Evolutionary conservation across 2,329 filamentous ascomycete species (phyloP), one percentile per base, ranked within the genome.

Genomic region (Dactylellina cionopaga): DNA sequence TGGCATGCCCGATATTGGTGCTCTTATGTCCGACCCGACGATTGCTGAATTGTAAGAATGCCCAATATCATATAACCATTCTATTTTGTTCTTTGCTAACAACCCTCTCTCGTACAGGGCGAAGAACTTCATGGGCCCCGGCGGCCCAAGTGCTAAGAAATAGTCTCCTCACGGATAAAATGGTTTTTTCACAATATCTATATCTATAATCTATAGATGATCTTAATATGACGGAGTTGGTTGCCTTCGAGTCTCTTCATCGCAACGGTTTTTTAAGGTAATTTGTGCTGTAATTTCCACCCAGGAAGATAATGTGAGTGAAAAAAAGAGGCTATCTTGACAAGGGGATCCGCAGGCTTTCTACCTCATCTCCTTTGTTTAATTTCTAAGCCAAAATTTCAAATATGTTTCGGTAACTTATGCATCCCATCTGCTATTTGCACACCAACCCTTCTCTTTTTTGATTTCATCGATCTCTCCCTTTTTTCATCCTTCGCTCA

Each of bases 21-120:
- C 85, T 75, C 83, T 99, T 81, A 96, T 99, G 95, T 90, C 88
- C 75, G 95, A 99, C 80, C 95, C 95, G 49, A 90, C 83, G 80
- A 90, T 99, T 81, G 92, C 92, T 44, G 92, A 97, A 68, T 92
- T 98, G 93, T 96, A 82, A 91, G 91, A 5, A 1, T 9, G 13
- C 9, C n/a, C 17, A 13, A 9, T n/a, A 31, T n/a, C 24, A 13
- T 24, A 87, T 29, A 59, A 25, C 25, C 17, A 9, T 7, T 44
- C 54, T 29, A 11, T 5, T 11, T 15, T 15, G 62, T 22, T 39
- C n/a, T 31, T 74, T 37, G 52, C 54, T 47, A 74, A 75, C 75
- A 72, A 65, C 55, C 69, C 54, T 63, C 33, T 74, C 51, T 35
- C 6, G 27, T 63, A 73, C 75, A 88, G 87, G 85, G 88, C 88